A percentile compares a stretch with the other conserved stretches of the same genome.
These are phyloP conservation scores for Neoscytalidium dimidiatum DNA, from an alignment of 2,329 filamentous ascomycete species.

Conservation along the genomic window DNA sequence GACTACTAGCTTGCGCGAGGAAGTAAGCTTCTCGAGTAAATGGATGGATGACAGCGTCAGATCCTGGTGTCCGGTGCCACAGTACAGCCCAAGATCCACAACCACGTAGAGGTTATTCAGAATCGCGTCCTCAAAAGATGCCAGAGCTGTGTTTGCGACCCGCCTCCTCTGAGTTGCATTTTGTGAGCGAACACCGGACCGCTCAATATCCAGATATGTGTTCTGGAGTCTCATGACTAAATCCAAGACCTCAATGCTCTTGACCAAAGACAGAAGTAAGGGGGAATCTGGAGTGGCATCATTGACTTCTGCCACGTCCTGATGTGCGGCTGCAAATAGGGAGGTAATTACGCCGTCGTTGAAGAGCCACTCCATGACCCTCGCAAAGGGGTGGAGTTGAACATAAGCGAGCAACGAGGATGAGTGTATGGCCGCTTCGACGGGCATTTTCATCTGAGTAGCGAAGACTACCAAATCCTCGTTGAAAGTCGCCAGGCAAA, in stretches of 20 bases:
- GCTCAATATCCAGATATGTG: conserved; percentile 80
- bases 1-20: conserved; percentile 77
- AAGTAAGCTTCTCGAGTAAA: conserved; percentile 82
- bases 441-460: conserved; percentile 72
- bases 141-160: conserved; percentile 73
- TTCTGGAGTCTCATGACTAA: conserved; percentile 83
- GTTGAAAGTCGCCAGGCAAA: conserved; percentile 84
- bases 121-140: conserved; percentile 91
- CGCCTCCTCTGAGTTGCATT: conserved; percentile 59
- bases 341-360: conserved; percentile 84
- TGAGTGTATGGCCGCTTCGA: conserved; percentile 74
- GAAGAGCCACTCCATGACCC: conserved; percentile 98
- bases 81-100: conserved; percentile 82
- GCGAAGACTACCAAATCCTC: conserved; percentile 87
- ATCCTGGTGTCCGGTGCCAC: conserved; percentile 78
- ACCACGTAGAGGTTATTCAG: conserved; percentile 78
- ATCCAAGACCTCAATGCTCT: conserved; percentile 81
- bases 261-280: conserved; percentile 74
- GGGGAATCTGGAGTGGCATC: conserved; percentile 76
- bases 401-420: conserved; percentile 79
- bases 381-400: conserved; percentile 84
- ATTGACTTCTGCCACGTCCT: conserved; percentile 72
- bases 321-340: conserved; percentile 76
- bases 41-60: conserved; percentile 79
- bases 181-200: conserved; percentile 40